Percentiles rank a stretch among this genome's conserved stretches.
Evolutionary conservation across 1,139 yeast genomes (phyloP).

Genomic region (Hyphopichia buzzinii): DNA sequence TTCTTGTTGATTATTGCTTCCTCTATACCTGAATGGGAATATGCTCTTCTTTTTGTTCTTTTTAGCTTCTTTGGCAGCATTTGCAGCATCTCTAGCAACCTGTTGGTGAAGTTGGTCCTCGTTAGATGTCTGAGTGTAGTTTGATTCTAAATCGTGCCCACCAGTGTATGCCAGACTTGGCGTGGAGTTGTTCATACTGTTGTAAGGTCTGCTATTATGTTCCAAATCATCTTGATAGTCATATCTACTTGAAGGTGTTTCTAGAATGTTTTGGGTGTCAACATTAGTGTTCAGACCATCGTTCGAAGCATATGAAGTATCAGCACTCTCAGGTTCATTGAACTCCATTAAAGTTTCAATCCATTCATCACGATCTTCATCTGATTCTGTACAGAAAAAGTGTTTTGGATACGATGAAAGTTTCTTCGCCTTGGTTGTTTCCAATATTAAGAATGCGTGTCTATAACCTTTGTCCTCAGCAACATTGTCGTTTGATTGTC

Average conservation of each 20-base stretch:
- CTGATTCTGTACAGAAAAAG: slow-evolving; percentile 80
- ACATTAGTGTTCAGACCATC: slow-evolving; percentile 8
- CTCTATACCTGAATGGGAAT: slow-evolving; percentile 53
- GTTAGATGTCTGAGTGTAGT: slow-evolving; percentile 5
- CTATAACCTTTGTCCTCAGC: slow-evolving; percentile 73
- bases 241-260: slow-evolving; percentile 6
- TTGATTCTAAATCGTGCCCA: slow-evolving; percentile 4
- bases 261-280: not conserved
- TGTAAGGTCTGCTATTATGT: slow-evolving; percentile 4
- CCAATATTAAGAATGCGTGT: slow-evolving; percentile 75
- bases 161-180: slow-evolving; percentile 4
- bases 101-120: slow-evolving; percentile 2
- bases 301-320: slow-evolving; percentile 11
- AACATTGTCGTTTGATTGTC: slow-evolving; percentile 56
- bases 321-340: slow-evolving; percentile 14
- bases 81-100: not conserved
- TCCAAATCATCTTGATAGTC: slow-evolving; percentile 19
- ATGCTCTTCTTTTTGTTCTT: slow-evolving; percentile 54
- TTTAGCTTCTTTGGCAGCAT: slow-evolving; percentile 31
- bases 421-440: slow-evolving; percentile 54
- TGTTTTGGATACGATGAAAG: slow-evolving; percentile 58
- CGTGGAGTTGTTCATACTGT: not conserved
- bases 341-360: slow-evolving; percentile 56
- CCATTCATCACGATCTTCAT: slow-evolving; percentile 80
- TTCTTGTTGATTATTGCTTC: not conserved